Conservation (phyloP, 2,329 filamentous ascomycete species). For the Zasmidium citrigriseum region DNA sequence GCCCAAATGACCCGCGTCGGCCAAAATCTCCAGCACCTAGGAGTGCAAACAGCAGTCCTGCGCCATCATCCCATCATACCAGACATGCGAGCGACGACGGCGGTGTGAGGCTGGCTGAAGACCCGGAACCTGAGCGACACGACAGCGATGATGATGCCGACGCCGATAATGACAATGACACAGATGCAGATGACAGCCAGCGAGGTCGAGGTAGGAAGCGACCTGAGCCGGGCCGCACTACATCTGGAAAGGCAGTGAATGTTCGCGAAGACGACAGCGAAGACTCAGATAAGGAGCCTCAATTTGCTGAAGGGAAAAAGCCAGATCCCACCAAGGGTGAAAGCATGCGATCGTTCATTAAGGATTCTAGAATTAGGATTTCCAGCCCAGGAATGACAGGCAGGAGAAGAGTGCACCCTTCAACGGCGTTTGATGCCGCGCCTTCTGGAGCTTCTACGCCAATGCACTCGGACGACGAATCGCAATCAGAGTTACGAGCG, state of each 20-base stretch:
- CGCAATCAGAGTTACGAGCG: constrained; percentile 79
- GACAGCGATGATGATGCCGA: constrained; percentile 35
- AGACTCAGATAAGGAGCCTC: constrained; percentile 29
- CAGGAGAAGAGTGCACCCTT: constrained; percentile 63
- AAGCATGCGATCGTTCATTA: constrained; percentile 30
- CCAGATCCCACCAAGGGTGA: constrained; percentile 38
- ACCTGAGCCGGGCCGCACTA: constrained; percentile 36
- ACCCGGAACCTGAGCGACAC: constrained; percentile 25
- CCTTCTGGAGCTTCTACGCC: constrained; percentile 61
- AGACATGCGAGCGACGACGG: constrained; percentile 27
- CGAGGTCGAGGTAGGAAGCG: constrained; percentile 36
- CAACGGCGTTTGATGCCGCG: constrained; percentile 77
- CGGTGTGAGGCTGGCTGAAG: constrained; percentile 29
- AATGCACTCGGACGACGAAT: constrained; percentile 80
- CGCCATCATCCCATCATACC: constrained; percentile 25
- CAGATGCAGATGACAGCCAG: constrained; percentile 29
- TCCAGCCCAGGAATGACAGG: constrained; percentile 27
- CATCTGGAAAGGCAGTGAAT: constrained; percentile 35
- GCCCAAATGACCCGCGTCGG: constrained; percentile 33
- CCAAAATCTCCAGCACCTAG: constrained; percentile 19
- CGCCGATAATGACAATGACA: constrained; percentile 37
- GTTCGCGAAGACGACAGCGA: constrained; percentile 30
- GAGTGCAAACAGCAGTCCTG: constrained; percentile 30
- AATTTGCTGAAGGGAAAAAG: constrained; percentile 23
- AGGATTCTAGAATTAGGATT: constrained; percentile 30